These are phyloP conservation scores for Aureobasidium sp. DNA, from an alignment of 2,329 filamentous ascomycete genomes.

Conservation along the genomic window DNA sequence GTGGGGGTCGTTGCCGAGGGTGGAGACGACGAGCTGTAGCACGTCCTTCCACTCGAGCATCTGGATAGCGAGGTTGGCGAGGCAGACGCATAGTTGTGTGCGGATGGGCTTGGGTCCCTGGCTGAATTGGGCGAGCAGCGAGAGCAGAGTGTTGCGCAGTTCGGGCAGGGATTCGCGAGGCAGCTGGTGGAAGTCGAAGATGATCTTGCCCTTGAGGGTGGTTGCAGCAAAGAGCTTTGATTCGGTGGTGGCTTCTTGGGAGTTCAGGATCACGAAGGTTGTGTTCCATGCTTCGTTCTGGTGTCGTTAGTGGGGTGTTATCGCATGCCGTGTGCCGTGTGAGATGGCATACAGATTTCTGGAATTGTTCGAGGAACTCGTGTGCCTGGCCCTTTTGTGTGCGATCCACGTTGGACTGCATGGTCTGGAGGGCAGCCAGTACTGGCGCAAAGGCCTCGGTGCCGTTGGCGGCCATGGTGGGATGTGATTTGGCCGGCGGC, in stretches of 20 bases:
- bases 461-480: constrained; percentile 38
- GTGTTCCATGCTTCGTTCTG: constrained; percentile 87
- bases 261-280: constrained; percentile 78
- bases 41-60: constrained; percentile 96
- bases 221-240: constrained; percentile 93
- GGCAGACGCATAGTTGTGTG: constrained; percentile 87
- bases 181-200: constrained; percentile 89
- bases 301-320: constrained; percentile 10
- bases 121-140: constrained; percentile 71
- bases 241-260: constrained; percentile 63
- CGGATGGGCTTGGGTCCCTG: constrained; percentile 67
- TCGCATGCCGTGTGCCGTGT: neutral
- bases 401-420: constrained; percentile 74
- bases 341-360: constrained; percentile 68
- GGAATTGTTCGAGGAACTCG: constrained; percentile 84
- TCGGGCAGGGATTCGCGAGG: constrained; percentile 63
- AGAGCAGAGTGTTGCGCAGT: constrained; percentile 75
- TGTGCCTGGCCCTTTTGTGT: constrained; percentile 83
- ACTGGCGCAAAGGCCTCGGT: constrained; percentile 72
- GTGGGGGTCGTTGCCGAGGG: constrained; percentile 65
- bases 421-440: constrained; percentile 78
- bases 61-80: constrained; percentile 91
- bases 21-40: constrained; percentile 66
- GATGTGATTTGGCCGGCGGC: neutral
- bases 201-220: constrained; percentile 98